Evolutionary conservation across 495 filamentous ascomycete species (phyloP).

Genomic region (Tuber magnatum): DNA sequence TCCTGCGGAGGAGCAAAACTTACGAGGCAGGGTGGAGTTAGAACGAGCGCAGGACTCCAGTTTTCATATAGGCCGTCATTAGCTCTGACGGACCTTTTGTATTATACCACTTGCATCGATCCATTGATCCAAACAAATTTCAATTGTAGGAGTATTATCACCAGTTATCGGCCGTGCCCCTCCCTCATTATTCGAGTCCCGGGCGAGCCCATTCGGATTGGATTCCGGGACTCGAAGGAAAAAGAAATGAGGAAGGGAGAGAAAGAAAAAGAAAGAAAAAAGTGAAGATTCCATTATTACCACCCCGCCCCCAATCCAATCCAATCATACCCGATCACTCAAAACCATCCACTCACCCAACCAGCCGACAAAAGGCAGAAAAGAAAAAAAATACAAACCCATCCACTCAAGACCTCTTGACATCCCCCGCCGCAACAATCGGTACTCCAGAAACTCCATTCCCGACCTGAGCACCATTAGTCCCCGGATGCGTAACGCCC

Average conservation of each 20-base stretch:
- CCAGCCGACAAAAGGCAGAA: neutral
- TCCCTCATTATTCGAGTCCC: neutral
- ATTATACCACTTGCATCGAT: neutral
- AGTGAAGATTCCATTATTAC: neutral
- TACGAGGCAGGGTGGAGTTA: neutral
- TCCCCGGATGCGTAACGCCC: conserved; percentile 5
- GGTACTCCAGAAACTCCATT: neutral
- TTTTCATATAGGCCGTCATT: neutral
- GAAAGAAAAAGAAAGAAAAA: neutral
- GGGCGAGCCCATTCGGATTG: neutral
- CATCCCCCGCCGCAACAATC: neutral
- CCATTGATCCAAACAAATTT: neutral
- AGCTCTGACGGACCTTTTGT: neutral
- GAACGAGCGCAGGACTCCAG: neutral
- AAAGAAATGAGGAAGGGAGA: neutral
- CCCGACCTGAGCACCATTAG: neutral
- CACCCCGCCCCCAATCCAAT: neutral
- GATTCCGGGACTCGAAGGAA: neutral
- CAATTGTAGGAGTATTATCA: neutral
- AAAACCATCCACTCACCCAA: neutral
- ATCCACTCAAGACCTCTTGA: neutral
- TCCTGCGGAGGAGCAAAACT: neutral
- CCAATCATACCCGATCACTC: neutral
- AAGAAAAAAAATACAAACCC: neutral
- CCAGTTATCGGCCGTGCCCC: neutral